These are phyloP conservation scores for Pseudogymnoascus sp. DNA, from an alignment of 2,329 filamentous ascomycete genomes.

Conservation along the genomic window DNA sequence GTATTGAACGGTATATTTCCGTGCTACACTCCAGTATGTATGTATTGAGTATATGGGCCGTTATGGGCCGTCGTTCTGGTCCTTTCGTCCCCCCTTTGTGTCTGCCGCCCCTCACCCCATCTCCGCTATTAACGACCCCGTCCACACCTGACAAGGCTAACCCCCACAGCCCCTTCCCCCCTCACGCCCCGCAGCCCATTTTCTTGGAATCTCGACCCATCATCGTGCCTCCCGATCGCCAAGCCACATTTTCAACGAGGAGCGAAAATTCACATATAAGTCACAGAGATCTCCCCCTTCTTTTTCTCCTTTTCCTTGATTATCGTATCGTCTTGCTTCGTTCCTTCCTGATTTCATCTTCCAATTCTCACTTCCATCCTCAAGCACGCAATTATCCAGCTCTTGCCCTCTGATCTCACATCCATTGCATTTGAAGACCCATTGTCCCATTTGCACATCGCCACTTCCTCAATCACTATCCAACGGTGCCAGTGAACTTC, in stretches of 20 bases:
- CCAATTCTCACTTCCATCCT: not conserved
- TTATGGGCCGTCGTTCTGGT: not conserved
- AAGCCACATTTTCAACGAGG: not conserved
- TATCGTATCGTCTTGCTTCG: not conserved
- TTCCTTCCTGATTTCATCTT: not conserved
- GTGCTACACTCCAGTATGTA: not conserved
- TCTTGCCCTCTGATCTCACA: not conserved
- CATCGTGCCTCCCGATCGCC: slow-evolving; percentile 5
- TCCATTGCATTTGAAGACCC: not conserved
- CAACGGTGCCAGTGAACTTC: not conserved
- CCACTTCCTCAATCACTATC: not conserved
- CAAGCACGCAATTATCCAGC: not conserved
- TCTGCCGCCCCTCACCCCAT: not conserved
- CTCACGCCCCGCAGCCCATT: not conserved
- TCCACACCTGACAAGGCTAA: slow-evolving; percentile 2
- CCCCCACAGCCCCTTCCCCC: not conserved
- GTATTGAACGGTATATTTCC: not conserved
- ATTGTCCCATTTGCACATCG: slow-evolving; percentile 1
- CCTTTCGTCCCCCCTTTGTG: not conserved
- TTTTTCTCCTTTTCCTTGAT: not conserved
- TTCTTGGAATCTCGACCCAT: slow-evolving; percentile 7
- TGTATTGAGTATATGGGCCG: not conserved
- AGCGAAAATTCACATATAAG: not conserved
- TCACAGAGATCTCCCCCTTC: not conserved
- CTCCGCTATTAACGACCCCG: not conserved